A percentile compares a stretch with the other conserved stretches of the same genome.
Conservation (phyloP, 768 basidiomycete genomes). For the Chlorophyllum brunneum region DNA sequence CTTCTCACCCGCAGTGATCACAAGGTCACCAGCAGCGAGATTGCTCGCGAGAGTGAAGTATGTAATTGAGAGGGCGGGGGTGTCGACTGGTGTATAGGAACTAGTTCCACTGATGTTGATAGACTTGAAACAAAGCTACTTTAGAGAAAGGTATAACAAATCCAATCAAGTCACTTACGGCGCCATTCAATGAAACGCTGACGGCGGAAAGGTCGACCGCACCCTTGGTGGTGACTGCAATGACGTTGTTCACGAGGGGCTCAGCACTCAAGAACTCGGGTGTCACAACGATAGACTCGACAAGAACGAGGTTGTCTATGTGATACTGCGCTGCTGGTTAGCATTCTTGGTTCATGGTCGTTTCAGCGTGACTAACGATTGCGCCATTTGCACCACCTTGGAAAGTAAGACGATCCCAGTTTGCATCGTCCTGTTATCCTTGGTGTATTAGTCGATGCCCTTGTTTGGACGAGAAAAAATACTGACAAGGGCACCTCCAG, state of each 20-base stretch:
- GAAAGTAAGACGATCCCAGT: constrained; percentile 48
- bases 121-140: constrained; percentile 17
- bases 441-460: not conserved
- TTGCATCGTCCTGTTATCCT: constrained; percentile 28
- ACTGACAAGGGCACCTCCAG: constrained; percentile 32
- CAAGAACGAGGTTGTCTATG: constrained; percentile 46
- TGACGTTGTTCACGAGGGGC: constrained; percentile 41
- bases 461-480: not conserved
- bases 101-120: constrained; percentile 31
- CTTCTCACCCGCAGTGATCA: constrained; percentile 35
- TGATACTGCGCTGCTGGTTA: constrained; percentile 31
- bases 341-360: not conserved
- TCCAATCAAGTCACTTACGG: constrained; percentile 21
- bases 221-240: constrained; percentile 48
- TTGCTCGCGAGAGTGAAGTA: constrained; percentile 40
- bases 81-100: constrained; percentile 40
- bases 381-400: constrained; percentile 46
- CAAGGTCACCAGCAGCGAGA: constrained; percentile 37
- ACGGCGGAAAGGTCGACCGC: constrained; percentile 38
- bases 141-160: no score
- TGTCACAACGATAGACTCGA: constrained; percentile 40
- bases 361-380: constrained; percentile 21
- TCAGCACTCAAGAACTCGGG: constrained; percentile 51
- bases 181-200: constrained; percentile 33
- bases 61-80: constrained; percentile 43